These are phyloP conservation scores for Ganoderma meredithae DNA, from an alignment of 1,284 basidiomycete genomes.

Conservation along the genomic window DNA sequence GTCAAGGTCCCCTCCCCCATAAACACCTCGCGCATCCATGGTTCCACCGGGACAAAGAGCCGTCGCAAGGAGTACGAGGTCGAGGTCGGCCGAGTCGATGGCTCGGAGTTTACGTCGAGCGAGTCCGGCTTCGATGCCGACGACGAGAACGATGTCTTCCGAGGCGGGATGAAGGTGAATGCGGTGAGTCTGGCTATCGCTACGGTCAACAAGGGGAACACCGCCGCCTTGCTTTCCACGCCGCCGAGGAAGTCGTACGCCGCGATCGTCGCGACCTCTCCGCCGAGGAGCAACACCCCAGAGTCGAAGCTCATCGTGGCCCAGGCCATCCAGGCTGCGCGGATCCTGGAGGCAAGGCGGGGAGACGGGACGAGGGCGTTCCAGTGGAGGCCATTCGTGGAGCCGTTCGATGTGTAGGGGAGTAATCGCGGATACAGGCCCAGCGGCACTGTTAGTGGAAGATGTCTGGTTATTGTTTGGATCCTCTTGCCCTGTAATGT, in stretches of 20 bases:
- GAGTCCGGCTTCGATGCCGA: slow-evolving; percentile 28
- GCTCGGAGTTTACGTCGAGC: slow-evolving; percentile 7
- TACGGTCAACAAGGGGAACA: background rate
- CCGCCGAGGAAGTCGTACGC: slow-evolving; percentile 20
- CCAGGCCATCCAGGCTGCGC: background rate
- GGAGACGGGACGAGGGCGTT: background rate
- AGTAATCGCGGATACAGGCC: background rate
- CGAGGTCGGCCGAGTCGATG: slow-evolving; percentile 20
- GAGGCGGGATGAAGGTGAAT: background rate
- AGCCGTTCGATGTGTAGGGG: slow-evolving; percentile 11
- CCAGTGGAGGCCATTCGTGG: slow-evolving; percentile 13
- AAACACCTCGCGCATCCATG: slow-evolving; percentile 12
- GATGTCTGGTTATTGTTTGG: background rate
- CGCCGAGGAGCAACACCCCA: background rate
- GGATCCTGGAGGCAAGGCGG: background rate
- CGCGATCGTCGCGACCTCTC: slow-evolving; percentile 15
- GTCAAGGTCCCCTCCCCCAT: slow-evolving; percentile 26
- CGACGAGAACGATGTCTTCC: slow-evolving; percentile 18
- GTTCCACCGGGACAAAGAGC: slow-evolving; percentile 16
- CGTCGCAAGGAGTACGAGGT: slow-evolving; percentile 21
- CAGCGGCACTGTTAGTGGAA: background rate
- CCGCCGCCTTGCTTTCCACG: background rate
- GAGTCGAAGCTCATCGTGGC: background rate
- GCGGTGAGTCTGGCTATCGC: background rate
- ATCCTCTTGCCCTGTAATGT: background rate